A percentile compares a stretch with the other conserved stretches of the same genome.
These are phyloP conservation scores for Suillus discolor DNA, from an alignment of 768 basidiomycete species.

Conservation along the genomic window DNA sequence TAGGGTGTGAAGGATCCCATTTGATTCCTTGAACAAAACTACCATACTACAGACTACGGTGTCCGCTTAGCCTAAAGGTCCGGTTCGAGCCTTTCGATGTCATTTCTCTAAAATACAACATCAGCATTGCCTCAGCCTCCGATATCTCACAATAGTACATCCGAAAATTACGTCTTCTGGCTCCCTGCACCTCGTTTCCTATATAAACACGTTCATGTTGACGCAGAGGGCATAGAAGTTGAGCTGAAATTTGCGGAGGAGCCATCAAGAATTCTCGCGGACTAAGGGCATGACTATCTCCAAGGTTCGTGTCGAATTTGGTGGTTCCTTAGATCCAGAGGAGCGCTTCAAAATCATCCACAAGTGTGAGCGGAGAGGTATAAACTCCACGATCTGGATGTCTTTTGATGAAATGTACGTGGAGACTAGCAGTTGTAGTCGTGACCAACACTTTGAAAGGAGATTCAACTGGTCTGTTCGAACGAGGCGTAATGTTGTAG, in stretches of 20 bases:
- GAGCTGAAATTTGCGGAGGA: neutral
- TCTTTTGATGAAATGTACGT: neutral
- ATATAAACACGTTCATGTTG: neutral
- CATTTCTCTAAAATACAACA: neutral
- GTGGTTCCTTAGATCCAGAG: neutral
- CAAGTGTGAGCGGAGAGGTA: neutral
- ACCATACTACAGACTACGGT: too few relatives aligned
- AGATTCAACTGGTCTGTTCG: neutral
- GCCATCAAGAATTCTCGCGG: neutral
- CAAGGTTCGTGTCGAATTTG: neutral
- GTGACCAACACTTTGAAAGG: neutral
- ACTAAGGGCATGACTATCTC: neutral
- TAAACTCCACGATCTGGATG: neutral
- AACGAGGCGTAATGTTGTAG: neutral
- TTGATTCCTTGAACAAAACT: too few relatives aligned
- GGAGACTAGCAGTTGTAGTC: neutral
- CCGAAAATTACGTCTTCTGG: neutral
- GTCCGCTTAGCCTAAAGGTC: too few relatives aligned
- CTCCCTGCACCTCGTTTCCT: neutral
- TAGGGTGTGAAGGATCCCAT: too few relatives aligned
- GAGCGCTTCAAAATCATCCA: neutral
- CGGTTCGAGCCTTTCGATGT: too few relatives aligned
- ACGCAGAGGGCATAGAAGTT: neutral
- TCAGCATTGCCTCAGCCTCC: neutral
- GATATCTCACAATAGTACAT: neutral